Percentiles rank a stretch among this genome's conserved stretches.
phyloP scores from a whole-genome alignment of 2,329 filamentous ascomycete species.

The Zymoseptoria tritici region DNA sequence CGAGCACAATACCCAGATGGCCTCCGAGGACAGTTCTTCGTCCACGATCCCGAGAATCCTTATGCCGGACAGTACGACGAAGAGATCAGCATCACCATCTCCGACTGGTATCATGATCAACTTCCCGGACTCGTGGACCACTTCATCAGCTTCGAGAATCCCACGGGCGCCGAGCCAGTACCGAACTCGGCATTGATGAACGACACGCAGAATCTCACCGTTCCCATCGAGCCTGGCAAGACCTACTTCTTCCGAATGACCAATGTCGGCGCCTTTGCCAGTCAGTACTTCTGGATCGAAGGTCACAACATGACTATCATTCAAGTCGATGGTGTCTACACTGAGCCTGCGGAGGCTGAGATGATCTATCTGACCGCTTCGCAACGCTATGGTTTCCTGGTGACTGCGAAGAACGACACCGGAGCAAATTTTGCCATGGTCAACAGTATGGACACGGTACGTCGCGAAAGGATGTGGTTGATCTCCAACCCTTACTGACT shows the following conservation, averaged over 20 bases:
- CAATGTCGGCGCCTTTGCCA: slow-evolving; percentile 64
- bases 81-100: slow-evolving; percentile 60
- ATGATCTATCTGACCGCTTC: slow-evolving; percentile 61
- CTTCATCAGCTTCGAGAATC: slow-evolving; percentile 50
- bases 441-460: slow-evolving; percentile 38
- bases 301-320: slow-evolving; percentile 58
- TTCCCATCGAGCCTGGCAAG: slow-evolving; percentile 44
- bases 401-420: slow-evolving; percentile 52
- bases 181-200: slow-evolving; percentile 61
- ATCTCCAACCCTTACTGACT: slow-evolving; percentile 9
- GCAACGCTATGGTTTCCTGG: slow-evolving; percentile 61
- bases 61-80: slow-evolving; percentile 48
- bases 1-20: slow-evolving; percentile 61
- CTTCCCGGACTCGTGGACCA: slow-evolving; percentile 44
- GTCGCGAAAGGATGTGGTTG: slow-evolving; percentile 17
- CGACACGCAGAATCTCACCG: slow-evolving; percentile 44
- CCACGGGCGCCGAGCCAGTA: slow-evolving; percentile 56
- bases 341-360: slow-evolving; percentile 52
- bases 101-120: slow-evolving; percentile 64
- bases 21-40: slow-evolving; percentile 57
- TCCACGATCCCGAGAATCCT: slow-evolving; percentile 53
- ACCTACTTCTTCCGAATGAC: slow-evolving; percentile 61
- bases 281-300: slow-evolving; percentile 65
- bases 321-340: slow-evolving; percentile 63
- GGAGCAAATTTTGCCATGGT: slow-evolving; percentile 54